These are phyloP conservation scores for Cnidoscolus chayamansa DNA, from an alignment of 441 rosid species.

Conservation along the genomic window DNA sequence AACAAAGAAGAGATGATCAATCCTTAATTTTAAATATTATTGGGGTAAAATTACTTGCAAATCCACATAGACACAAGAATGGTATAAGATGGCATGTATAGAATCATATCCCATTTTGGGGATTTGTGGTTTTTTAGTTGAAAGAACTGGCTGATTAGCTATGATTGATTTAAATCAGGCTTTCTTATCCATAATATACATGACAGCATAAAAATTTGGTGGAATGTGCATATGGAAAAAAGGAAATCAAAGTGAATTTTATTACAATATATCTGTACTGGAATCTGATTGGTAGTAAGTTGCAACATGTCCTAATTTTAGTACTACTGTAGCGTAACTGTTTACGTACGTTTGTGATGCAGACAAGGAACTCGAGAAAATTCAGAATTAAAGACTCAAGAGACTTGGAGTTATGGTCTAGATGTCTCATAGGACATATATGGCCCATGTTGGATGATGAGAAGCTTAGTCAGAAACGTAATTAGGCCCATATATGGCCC, in stretches of 20 bases:
- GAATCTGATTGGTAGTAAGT: background rate
- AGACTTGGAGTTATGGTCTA: too few relatives aligned
- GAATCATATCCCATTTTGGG: background rate
- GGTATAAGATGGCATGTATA: background rate
- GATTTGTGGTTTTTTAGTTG: background rate
- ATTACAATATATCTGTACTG: background rate
- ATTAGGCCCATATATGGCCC: too few relatives aligned
- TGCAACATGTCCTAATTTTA: background rate
- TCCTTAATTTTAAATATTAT: background rate
- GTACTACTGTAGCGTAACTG: background rate
- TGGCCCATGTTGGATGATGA: too few relatives aligned
- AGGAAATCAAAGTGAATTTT: background rate
- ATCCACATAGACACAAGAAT: background rate
- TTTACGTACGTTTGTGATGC: background rate
- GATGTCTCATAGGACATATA: too few relatives aligned
- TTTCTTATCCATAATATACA: too few relatives aligned
- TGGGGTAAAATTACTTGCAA: background rate
- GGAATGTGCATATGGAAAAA: background rate
- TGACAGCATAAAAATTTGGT: background rate
- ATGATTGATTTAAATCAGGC: background rate
- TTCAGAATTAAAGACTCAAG: too few relatives aligned
- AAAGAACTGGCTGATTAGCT: background rate
- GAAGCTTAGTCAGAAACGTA: too few relatives aligned
- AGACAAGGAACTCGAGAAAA: too few relatives aligned
- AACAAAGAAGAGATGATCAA: background rate